These are phyloP conservation scores for Viridothelium virens DNA, from an alignment of 495 filamentous ascomycete species.

Conservation along the genomic window DNA sequence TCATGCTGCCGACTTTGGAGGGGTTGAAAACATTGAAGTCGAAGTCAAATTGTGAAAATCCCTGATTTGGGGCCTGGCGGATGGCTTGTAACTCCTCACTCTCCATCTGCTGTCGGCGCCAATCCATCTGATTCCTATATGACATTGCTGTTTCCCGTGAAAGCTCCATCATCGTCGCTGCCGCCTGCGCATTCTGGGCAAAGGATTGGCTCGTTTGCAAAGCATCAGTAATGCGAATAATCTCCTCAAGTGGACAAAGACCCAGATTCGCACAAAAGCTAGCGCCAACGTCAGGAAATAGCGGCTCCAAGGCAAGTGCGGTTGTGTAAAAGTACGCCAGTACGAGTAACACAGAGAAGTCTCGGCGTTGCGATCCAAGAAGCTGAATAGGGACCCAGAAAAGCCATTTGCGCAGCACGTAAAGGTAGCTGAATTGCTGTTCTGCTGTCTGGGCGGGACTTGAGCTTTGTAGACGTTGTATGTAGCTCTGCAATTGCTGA, in stretches of 20 bases:
- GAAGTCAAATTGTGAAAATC: slow-evolving; percentile 25
- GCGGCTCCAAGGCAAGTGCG: slow-evolving; percentile 75
- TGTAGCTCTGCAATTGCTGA: slow-evolving; percentile 70
- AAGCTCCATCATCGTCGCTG: slow-evolving; percentile 33
- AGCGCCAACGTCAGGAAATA: slow-evolving; percentile 84
- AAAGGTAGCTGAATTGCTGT: slow-evolving; percentile 80
- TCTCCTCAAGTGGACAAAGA: slow-evolving; percentile 34
- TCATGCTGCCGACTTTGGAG: slow-evolving; percentile 30
- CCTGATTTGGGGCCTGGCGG: slow-evolving; percentile 21
- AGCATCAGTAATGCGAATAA: slow-evolving; percentile 30
- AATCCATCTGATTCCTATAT: slow-evolving; percentile 28
- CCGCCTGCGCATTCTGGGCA: slow-evolving; percentile 24
- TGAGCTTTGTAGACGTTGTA: slow-evolving; percentile 68
- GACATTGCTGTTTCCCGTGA: slow-evolving; percentile 27
- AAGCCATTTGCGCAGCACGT: slow-evolving; percentile 79
- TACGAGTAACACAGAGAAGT: slow-evolving; percentile 64
- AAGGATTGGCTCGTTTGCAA: slow-evolving; percentile 29
- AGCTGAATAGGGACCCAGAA: slow-evolving; percentile 83
- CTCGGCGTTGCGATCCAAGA: slow-evolving; percentile 50
- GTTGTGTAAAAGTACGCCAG: slow-evolving; percentile 88
- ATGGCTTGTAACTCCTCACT: slow-evolving; percentile 19
- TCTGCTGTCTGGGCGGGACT: slow-evolving; percentile 64
- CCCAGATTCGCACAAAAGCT: slow-evolving; percentile 46
- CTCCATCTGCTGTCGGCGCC: slow-evolving; percentile 26
- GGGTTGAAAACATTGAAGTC: slow-evolving; percentile 29